Evolutionary conservation across 106 monocot genomes (phyloP).

Genomic region (Dendrobium catenatum): DNA sequence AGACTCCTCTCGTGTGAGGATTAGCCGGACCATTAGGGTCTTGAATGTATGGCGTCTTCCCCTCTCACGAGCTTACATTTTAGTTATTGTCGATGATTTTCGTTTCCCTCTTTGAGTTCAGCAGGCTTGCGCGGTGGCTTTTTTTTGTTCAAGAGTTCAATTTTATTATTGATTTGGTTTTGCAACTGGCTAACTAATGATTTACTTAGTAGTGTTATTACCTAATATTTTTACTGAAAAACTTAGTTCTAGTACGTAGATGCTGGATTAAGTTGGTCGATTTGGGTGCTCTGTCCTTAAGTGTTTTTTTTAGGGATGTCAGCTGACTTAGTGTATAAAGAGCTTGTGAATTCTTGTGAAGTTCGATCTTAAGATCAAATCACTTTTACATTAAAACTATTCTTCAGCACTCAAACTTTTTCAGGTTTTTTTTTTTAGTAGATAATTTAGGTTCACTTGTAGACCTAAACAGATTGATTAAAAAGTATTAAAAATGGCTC

Average conservation of each 20-base stretch:
- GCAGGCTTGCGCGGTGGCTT: background rate
- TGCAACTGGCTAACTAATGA: background rate
- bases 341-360: no score
- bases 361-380: no score
- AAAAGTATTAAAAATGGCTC: no score
- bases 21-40: constrained; percentile 9
- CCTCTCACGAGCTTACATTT: background rate
- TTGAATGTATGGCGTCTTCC: constrained; percentile 17
- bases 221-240: no score
- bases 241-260: background rate
- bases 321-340: no score
- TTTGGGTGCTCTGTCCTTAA: background rate
- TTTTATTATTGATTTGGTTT: no score
- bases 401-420: no score
- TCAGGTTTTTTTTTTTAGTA: no score
- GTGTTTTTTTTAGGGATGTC: background rate
- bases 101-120: background rate
- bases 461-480: no score
- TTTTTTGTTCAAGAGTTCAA: background rate
- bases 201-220: background rate
- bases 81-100: background rate
- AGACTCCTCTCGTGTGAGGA: constrained; percentile 1
- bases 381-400: no score
- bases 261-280: background rate
- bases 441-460: background rate